These are phyloP conservation scores for Boletellus ananas DNA, from an alignment of 768 basidiomycete species.

Conservation along the genomic window DNA sequence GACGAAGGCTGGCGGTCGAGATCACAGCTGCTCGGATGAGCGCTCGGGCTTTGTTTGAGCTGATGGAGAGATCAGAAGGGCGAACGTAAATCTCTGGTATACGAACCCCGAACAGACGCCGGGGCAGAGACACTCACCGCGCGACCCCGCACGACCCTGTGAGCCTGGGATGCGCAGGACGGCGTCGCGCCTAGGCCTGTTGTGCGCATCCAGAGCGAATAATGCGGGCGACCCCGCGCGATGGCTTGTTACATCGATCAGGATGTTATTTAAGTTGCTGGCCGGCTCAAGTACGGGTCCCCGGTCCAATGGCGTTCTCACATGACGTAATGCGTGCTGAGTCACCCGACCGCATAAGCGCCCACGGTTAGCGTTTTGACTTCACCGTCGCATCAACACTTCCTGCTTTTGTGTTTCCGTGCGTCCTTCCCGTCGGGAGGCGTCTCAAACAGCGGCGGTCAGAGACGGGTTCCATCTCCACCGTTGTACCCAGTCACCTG, in stretches of 20 bases:
- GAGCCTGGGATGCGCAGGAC: neutral
- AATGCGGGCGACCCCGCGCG: neutral
- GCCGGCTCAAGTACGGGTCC: too few relatives aligned
- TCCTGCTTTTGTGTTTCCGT: too few relatives aligned
- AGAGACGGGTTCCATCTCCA: too few relatives aligned
- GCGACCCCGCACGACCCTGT: neutral
- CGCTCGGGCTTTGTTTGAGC: neutral
- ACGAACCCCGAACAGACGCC: neutral
- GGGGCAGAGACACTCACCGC: conserved; percentile 10
- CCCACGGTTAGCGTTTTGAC: too few relatives aligned
- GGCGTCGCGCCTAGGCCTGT: neutral
- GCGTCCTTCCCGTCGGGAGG: too few relatives aligned
- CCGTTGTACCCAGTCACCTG: too few relatives aligned
- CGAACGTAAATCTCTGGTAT: neutral
- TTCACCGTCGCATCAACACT: too few relatives aligned
- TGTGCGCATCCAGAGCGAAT: neutral
- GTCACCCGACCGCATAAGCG: too few relatives aligned
- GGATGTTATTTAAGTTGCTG: too few relatives aligned
- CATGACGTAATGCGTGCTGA: too few relatives aligned
- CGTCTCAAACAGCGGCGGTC: too few relatives aligned
- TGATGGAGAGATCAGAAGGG: conserved; percentile 1
- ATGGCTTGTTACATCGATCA: neutral
- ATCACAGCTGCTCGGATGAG: neutral
- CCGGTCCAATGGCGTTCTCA: too few relatives aligned
- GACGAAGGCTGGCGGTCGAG: neutral